phyloP scores from a whole-genome alignment of 176 grass and related monocot species.

The Thalia dealbata region DNA sequence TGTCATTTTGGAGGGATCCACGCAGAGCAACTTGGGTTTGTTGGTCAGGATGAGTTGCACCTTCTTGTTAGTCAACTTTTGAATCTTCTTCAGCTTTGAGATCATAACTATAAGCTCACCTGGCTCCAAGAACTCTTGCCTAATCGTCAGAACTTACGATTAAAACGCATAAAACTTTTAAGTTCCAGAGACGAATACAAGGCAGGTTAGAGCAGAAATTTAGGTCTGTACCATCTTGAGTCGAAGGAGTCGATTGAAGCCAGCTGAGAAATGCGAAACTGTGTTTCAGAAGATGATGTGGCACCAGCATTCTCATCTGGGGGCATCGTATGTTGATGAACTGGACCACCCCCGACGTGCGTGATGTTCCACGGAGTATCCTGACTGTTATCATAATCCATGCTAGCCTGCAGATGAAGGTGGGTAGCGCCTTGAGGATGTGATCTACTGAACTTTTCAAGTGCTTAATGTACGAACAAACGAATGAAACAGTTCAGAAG shows the following conservation, averaged over 20 bases:
- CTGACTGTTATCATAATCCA: conserved; percentile 54
- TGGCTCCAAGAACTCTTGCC: conserved; percentile 90
- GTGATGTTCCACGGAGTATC: conserved; percentile 66
- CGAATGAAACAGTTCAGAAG: not conserved
- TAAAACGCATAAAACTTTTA: not conserved
- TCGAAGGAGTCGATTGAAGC: conserved; percentile 97
- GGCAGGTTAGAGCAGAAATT: not conserved
- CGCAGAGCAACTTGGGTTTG: conserved; percentile 75
- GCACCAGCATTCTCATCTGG: conserved; percentile 38
- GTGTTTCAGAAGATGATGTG: conserved; percentile 64
- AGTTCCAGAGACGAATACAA: not conserved
- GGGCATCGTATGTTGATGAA: conserved; percentile 34
- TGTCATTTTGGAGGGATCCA: conserved; percentile 90
- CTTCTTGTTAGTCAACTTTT: conserved; percentile 93
- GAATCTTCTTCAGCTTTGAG: conserved; percentile 93
- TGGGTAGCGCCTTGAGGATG: not conserved
- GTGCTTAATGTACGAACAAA: not conserved
- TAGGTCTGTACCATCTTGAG: conserved; percentile 76
- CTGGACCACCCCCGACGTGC: conserved; percentile 37
- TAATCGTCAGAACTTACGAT: conserved; percentile 22
- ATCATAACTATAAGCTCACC: conserved; percentile 80
- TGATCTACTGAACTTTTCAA: not conserved
- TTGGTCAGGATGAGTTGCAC: conserved; percentile 90
- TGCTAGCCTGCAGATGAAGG: conserved; percentile 26
- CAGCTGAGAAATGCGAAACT: conserved; percentile 62